Evolutionary conservation across 2,329 filamentous ascomycete species (phyloP).

Genomic region (Aspergillus ochraceus): DNA sequence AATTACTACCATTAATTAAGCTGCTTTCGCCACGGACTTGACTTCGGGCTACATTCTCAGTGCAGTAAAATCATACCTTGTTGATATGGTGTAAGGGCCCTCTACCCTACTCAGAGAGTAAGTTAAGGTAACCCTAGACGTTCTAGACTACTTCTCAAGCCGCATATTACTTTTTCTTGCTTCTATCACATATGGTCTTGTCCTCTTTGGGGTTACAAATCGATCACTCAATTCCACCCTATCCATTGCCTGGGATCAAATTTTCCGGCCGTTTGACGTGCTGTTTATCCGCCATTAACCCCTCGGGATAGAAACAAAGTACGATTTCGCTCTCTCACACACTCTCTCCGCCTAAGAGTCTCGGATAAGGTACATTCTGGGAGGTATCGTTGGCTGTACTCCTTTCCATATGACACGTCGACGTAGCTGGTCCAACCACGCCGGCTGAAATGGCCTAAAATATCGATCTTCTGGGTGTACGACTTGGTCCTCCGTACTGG

Average conservation of each 20-base stretch:
- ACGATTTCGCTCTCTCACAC: not conserved
- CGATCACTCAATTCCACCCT: not conserved
- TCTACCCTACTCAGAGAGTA: not conserved
- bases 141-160: slow-evolving; percentile 15
- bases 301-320: not conserved
- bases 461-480: slow-evolving; percentile 11
- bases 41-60: slow-evolving; percentile 9
- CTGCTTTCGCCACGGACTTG: slow-evolving; percentile 33
- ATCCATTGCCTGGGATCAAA: not conserved
- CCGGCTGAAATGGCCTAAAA: slow-evolving; percentile 19
- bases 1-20: slow-evolving; percentile 25
- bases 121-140: slow-evolving; percentile 3
- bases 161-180: slow-evolving; percentile 11
- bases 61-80: slow-evolving; percentile 2
- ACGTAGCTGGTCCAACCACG: slow-evolving; percentile 10
- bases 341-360: not conserved
- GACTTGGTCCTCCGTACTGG: slow-evolving; percentile 1
- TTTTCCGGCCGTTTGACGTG: slow-evolving; percentile 7
- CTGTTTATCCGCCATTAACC: slow-evolving; percentile 6
- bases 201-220: not conserved
- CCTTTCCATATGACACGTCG: slow-evolving; percentile 16
- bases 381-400: slow-evolving; percentile 1
- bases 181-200: not conserved
- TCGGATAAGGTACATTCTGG: not conserved
- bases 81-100: not conserved